Evolutionary conservation across 2,329 filamentous ascomycete species (phyloP), one percentile per base, ranked within the genome.

Genomic region (Colletotrichum lupini): DNA sequence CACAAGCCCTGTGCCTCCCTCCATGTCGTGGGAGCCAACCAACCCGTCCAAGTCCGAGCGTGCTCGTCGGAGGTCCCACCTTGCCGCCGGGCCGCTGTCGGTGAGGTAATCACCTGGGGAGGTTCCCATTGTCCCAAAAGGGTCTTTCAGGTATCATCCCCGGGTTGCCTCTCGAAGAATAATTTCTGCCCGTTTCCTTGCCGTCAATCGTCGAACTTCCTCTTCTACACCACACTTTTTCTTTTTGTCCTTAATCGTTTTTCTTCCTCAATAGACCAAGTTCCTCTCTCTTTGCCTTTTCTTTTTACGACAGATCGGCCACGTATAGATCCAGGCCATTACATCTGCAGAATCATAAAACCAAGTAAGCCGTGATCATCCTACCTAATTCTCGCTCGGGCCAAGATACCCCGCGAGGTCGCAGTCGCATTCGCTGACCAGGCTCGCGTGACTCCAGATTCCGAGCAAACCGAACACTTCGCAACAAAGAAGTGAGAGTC

Each of bases 121-220:
- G 42, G 28, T 71, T 73, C 71, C 71, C 37, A 42, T 42, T 42
- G 37, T 42, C 37, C 37, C 56, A 73, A 73, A 66, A 60, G 68
- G 71, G 71, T 66, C 71, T 71, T 73, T 73, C 67, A 66, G 71
- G 71, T 73, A 73, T 73, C 61, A 71, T 71, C 71, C 71, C 71
- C 71, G 67, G 61, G 70, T 65, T 73, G 24, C 66, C 67, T 57
- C 49, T 65, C 24, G 28, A 35, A 56, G 14, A 24, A 58, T 49
- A 52, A 73, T 66, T 66, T 66, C 60, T 42, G 61, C 56, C 55
- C 56, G 59, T 53, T 60, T 73, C 37, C n/a, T 37, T 57, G 46
- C 22, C 60, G 46, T n/a, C 35, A 49, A 19, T 37, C 22, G 30
- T 28, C 55, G 16, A 32, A 53, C 63, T 37, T 49, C 42, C 30